These are phyloP conservation scores for Sclerotinia subarctica DNA, from an alignment of 2,329 filamentous ascomycete species.

Conservation along the genomic window DNA sequence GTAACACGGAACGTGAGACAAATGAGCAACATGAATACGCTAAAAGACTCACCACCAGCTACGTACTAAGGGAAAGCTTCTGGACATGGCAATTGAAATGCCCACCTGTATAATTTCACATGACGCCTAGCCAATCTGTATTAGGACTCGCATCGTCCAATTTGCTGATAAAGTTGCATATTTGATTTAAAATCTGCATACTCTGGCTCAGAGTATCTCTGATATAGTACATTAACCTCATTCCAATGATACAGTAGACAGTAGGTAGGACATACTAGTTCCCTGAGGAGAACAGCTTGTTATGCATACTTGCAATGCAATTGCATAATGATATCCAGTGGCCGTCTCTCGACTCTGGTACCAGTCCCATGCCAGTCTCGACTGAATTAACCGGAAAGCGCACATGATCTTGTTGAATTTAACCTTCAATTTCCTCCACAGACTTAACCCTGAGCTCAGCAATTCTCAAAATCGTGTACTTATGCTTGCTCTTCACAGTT, in stretches of 20 bases:
- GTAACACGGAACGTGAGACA: not conserved
- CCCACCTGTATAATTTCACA: conserved; percentile 10
- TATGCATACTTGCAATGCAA: not conserved
- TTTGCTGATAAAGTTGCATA: not conserved
- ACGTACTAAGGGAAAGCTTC: not conserved
- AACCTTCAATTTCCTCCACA: conserved; percentile 42
- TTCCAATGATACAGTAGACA: not conserved
- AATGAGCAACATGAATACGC: not conserved
- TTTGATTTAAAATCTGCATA: not conserved
- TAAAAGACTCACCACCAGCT: not conserved
- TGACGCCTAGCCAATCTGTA: not conserved
- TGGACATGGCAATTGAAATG: not conserved
- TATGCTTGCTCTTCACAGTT: conserved; percentile 83
- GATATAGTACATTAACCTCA: conserved; percentile 17
- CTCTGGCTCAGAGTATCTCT: not conserved
- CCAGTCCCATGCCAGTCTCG: not conserved
- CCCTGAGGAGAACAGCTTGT: not conserved
- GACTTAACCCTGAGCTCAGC: conserved; percentile 63
- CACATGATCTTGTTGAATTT: not conserved
- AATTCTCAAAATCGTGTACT: conserved; percentile 81
- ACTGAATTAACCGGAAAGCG: not conserved
- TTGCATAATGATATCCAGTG: not conserved
- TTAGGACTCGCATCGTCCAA: not conserved
- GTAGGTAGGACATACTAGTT: not conserved
- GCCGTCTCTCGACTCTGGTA: not conserved